Evolutionary conservation across 306 rosid species (phyloP).

Genomic region (Rubus parviflorus): DNA sequence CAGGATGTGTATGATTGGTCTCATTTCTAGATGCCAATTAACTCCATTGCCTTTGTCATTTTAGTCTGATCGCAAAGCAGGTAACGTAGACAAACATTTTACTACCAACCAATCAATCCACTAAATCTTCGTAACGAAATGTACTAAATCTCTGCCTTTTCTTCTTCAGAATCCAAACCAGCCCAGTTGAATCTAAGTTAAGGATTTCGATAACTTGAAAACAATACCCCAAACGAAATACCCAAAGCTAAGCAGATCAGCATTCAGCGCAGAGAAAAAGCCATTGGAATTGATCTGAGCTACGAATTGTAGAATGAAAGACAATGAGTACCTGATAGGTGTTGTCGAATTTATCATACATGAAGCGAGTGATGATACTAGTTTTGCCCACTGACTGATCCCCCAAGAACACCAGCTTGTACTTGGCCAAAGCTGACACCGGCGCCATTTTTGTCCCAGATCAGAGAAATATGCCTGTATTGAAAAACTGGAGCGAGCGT

Average conservation of each 20-base stretch:
- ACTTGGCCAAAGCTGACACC: conserved; percentile 57
- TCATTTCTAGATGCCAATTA: background rate
- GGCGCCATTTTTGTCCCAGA: conserved; percentile 42
- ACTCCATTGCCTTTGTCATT: background rate
- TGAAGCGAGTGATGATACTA: conserved; percentile 64
- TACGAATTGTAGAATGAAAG: background rate
- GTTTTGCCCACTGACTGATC: conserved; percentile 61
- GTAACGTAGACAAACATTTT: background rate
- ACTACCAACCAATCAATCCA: background rate
- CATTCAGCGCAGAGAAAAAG: background rate
- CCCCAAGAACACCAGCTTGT: conserved; percentile 58
- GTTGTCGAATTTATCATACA: conserved; percentile 65
- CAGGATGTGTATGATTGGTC: background rate
- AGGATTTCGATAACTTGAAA: background rate
- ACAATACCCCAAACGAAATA: background rate
- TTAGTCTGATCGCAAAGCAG: conserved; percentile 3
- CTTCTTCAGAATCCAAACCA: background rate
- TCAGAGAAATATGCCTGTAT: too few relatives aligned
- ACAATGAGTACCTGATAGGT: conserved; percentile 46
- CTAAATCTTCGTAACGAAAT: background rate
- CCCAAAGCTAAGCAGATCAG: background rate
- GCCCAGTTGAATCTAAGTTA: background rate
- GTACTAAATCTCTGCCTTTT: background rate
- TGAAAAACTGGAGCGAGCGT: too few relatives aligned
- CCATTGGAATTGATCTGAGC: background rate